A percentile compares a stretch with the other conserved stretches of the same genome.
Conservation (phyloP, 345 rosid species). For the Salix koriyanagi region DNA sequence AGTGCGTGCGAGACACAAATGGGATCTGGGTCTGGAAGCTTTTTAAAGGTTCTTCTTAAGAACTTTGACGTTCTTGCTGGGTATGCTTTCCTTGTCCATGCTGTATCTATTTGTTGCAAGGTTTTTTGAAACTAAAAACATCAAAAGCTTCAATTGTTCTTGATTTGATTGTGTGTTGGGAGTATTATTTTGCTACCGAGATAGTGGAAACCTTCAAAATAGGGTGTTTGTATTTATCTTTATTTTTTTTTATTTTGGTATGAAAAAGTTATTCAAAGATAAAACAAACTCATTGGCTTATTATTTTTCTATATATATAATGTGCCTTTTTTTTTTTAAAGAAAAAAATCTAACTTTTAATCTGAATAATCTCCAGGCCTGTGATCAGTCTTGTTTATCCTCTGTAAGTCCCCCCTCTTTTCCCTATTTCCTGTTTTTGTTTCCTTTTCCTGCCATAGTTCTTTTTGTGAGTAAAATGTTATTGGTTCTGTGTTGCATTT, state of each 20-base stretch:
- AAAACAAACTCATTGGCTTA: background rate
- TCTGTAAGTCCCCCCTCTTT: slow-evolving; percentile 52
- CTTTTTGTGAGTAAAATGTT: slow-evolving; percentile 2
- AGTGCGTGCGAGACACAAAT: slow-evolving; percentile 16
- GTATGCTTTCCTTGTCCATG: slow-evolving; percentile 25
- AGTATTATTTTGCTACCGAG: background rate
- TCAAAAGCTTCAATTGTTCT: background rate
- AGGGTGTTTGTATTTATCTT: background rate
- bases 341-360: background rate
- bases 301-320: background rate
- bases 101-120: background rate
- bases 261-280: background rate
- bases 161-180: background rate
- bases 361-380: slow-evolving; percentile 59
- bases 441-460: background rate
- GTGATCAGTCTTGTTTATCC: slow-evolving; percentile 87
- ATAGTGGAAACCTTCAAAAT: background rate
- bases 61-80: slow-evolving; percentile 95
- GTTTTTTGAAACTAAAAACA: background rate
- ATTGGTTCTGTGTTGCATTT: slow-evolving; percentile 15
- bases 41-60: slow-evolving; percentile 60
- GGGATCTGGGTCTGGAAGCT: slow-evolving; percentile 73
- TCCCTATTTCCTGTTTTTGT: background rate
- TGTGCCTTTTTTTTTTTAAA: background rate
- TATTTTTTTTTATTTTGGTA: background rate